phyloP scores from a whole-genome alignment of 441 rosid genomes.

The Gossypium trilobum region DNA sequence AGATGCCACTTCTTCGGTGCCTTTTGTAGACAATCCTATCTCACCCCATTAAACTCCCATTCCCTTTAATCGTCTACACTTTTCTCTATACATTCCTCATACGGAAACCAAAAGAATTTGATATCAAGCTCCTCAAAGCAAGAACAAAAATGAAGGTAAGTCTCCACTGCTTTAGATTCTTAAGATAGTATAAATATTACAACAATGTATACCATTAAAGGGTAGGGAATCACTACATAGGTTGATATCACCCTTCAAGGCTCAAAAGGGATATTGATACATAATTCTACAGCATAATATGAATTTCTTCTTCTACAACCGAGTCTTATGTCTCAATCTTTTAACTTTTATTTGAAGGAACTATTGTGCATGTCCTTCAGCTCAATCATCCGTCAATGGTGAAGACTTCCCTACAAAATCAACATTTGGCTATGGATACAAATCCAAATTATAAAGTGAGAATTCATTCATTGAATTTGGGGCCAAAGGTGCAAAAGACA shows the following conservation, averaged over 20 bases:
- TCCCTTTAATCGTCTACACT: slow-evolving; percentile 20
- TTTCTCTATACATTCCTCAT: slow-evolving; percentile 20
- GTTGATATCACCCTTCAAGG: slow-evolving; percentile 1
- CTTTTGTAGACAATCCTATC: slow-evolving; percentile 23
- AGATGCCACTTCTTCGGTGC: slow-evolving; percentile 29
- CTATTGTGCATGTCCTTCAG: slow-evolving; percentile 42
- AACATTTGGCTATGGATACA: slow-evolving; percentile 34
- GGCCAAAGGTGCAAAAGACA: slow-evolving; percentile 20
- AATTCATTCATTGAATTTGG: slow-evolving; percentile 30
- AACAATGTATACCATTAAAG: slow-evolving; percentile 11
- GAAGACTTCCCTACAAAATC: slow-evolving; percentile 31
- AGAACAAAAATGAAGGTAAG: slow-evolving; percentile 69
- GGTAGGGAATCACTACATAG: background rate
- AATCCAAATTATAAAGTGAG: slow-evolving; percentile 32
- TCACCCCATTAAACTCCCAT: slow-evolving; percentile 27
- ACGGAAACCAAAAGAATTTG: slow-evolving; percentile 30
- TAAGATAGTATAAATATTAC: slow-evolving; percentile 14
- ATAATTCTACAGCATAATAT: background rate
- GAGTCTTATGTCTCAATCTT: slow-evolving; percentile 13
- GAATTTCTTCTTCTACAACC: slow-evolving; percentile 8
- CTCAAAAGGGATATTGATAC: background rate
- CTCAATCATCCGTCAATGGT: slow-evolving; percentile 42
- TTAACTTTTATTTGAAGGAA: slow-evolving; percentile 42
- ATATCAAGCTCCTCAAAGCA: slow-evolving; percentile 23
- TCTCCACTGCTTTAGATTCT: slow-evolving; percentile 19